phyloP scores from a whole-genome alignment of 495 filamentous ascomycete species.

The Xylaria intraflava region DNA sequence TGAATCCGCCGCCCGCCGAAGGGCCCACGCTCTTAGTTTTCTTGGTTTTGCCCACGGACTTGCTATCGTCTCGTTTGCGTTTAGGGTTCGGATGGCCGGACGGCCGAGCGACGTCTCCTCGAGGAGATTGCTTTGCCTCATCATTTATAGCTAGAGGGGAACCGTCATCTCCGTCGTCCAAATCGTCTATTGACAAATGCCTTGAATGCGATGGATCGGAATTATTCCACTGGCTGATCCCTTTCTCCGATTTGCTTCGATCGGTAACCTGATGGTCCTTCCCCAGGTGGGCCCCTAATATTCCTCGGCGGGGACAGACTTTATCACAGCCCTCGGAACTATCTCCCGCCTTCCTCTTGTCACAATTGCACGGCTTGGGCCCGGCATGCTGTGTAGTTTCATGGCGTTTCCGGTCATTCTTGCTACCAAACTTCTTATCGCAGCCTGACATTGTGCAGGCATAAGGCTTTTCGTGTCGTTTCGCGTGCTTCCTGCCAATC shows the following conservation, averaged over 20 bases:
- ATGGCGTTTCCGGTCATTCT: slow-evolving; percentile 96
- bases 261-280: slow-evolving; percentile 46
- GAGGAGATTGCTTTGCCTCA: background rate
- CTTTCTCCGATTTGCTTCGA: slow-evolving; percentile 33
- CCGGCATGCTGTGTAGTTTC: slow-evolving; percentile 82
- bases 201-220: slow-evolving; percentile 14
- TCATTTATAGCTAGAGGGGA: background rate
- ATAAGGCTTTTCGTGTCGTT: slow-evolving; percentile 80
- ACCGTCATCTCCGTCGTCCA: slow-evolving; percentile 2
- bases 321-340: slow-evolving; percentile 43
- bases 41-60: background rate
- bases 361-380: slow-evolving; percentile 72
- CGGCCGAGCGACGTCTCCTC: background rate
- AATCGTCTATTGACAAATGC: slow-evolving; percentile 4
- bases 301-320: slow-evolving; percentile 54
- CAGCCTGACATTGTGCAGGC: slow-evolving; percentile 76
- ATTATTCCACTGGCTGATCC: slow-evolving; percentile 34
- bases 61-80: slow-evolving; percentile 18
- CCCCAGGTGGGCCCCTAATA: slow-evolving; percentile 50
- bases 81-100: slow-evolving; percentile 10
- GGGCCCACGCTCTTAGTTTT: background rate
- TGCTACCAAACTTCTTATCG: slow-evolving; percentile 76
- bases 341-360: slow-evolving; percentile 25
- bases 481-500: slow-evolving; percentile 68
- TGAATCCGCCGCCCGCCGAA: background rate